These are phyloP conservation scores for Cardiospermum halicacabum DNA, from an alignment of 345 rosid species.

Conservation along the genomic window DNA sequence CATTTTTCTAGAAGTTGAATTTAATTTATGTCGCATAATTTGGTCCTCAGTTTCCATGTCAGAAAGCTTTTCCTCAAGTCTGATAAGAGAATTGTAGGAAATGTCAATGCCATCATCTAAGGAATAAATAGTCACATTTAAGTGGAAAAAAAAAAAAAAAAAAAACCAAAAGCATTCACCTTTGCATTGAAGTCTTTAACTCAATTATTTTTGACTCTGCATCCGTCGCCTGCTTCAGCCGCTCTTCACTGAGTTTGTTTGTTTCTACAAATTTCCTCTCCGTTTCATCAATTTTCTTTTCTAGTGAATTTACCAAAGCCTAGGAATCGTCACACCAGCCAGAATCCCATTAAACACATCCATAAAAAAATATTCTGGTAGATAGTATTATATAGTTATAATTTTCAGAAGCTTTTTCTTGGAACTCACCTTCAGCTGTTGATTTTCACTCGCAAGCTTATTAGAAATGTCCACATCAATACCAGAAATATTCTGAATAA, in stretches of 20 bases:
- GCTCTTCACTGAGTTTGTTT: conserved; percentile 67
- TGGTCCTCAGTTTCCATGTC: conserved; percentile 83
- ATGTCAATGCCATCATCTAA: neutral
- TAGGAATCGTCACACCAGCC: conserved; percentile 13
- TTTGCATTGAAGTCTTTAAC: conserved; percentile 75
- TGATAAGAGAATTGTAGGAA: conserved; percentile 19
- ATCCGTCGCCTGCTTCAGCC: conserved; percentile 65
- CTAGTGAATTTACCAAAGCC: conserved; percentile 67
- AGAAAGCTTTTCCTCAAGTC: conserved; percentile 78
- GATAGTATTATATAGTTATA: neutral
- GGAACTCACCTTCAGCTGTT: conserved; percentile 66
- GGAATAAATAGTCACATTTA: neutral
- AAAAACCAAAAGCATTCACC: conserved; percentile 30
- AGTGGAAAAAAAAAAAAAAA: neutral
- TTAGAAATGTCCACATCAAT: conserved; percentile 53
- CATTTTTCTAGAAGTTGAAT: conserved; percentile 49
- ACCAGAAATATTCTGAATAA: conserved; percentile 52
- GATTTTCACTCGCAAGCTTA: conserved; percentile 70
- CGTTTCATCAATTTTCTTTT: conserved; percentile 71
- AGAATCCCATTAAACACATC: conserved; percentile 2
- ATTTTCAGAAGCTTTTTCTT: conserved; percentile 4
- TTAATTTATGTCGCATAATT: conserved; percentile 59
- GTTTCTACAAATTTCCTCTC: conserved; percentile 82
- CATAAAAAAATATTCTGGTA: neutral
- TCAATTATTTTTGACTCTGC: conserved; percentile 89